A percentile compares a stretch with the other conserved stretches of the same genome.
phyloP scores from a whole-genome alignment of 192 early-diverging fungal genomes.

The Entomortierella lignicola region DNA sequence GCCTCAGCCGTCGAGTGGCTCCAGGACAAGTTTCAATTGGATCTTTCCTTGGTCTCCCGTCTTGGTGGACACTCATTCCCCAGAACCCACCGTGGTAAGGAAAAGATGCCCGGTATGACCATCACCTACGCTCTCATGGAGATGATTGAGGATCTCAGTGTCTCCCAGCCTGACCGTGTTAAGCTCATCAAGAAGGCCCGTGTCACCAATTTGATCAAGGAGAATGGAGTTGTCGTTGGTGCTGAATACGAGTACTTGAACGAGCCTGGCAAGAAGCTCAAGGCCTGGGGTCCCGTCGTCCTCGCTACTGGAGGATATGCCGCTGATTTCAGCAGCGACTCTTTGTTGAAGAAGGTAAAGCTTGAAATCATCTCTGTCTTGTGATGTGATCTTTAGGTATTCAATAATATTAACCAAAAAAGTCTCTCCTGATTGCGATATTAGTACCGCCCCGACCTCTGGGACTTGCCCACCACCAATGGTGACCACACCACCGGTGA shows the following conservation, averaged over 20 bases:
- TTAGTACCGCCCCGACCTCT: slow-evolving; percentile 80
- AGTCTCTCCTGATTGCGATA: not conserved
- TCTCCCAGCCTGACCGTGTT: slow-evolving; percentile 74
- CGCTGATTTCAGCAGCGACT: slow-evolving; percentile 84
- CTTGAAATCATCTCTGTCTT: not conserved
- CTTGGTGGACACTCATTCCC: slow-evolving; percentile 94
- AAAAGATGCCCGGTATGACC: slow-evolving; percentile 91
- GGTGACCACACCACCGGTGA: slow-evolving; percentile 96
- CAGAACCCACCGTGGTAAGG: slow-evolving; percentile 92
- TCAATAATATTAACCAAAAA: not conserved
- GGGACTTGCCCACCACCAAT: slow-evolving; percentile 87
- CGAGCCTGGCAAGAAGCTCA: slow-evolving; percentile 66
- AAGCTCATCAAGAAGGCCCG: slow-evolving; percentile 86
- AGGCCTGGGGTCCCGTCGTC: slow-evolving; percentile 83
- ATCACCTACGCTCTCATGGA: slow-evolving; percentile 93
- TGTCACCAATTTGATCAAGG: slow-evolving; percentile 78
- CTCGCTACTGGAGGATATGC: slow-evolving; percentile 97
- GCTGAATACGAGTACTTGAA: slow-evolving; percentile 75
- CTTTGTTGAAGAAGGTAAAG: slow-evolving; percentile 75
- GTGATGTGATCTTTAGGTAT: not conserved
- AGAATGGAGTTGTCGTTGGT: slow-evolving; percentile 77
- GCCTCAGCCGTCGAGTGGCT: slow-evolving; percentile 94
- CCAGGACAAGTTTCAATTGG: slow-evolving; percentile 88
- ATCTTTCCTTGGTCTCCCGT: slow-evolving; percentile 88
- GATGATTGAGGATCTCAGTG: slow-evolving; percentile 77